phyloP scores from a whole-genome alignment of 495 filamentous ascomycete genomes.

The Xylaria flabelliformis region DNA sequence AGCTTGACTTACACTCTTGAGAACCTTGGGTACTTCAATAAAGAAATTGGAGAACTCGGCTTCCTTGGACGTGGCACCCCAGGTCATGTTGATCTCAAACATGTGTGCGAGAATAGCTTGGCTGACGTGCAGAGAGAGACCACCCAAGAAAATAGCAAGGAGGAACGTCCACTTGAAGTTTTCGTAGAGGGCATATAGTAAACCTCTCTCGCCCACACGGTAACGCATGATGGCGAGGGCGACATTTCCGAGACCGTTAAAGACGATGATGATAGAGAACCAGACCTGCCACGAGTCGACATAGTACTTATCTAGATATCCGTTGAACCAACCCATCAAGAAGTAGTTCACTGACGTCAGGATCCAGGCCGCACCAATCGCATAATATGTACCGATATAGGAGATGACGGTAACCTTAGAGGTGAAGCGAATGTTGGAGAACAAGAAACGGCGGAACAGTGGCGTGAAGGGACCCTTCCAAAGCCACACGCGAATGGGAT shows the following conservation, averaged over 20 bases:
- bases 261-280: conserved; percentile 75
- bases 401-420: conserved; percentile 82
- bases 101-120: conserved; percentile 73
- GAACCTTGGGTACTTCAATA: conserved; percentile 77
- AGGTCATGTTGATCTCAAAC: conserved; percentile 76
- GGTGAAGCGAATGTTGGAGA: conserved; percentile 75
- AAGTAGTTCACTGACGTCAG: conserved; percentile 81
- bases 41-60: conserved; percentile 80
- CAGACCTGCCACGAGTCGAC: conserved; percentile 78
- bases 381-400: conserved; percentile 89
- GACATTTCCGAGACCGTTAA: conserved; percentile 71
- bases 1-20: conserved; percentile 57
- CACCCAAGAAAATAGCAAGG: conserved; percentile 72
- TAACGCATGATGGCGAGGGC: conserved; percentile 72
- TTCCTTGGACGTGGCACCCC: conserved; percentile 75
- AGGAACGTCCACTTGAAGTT: conserved; percentile 77
- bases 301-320: conserved; percentile 76
- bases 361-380: conserved; percentile 79
- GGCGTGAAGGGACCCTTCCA: conserved; percentile 74
- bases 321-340: conserved; percentile 76
- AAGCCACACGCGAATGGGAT: conserved; percentile 70
- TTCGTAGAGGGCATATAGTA: conserved; percentile 64
- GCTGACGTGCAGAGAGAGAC: conserved; percentile 70
- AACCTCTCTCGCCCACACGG: conserved; percentile 64
- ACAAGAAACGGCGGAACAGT: conserved; percentile 73